These are phyloP conservation scores for Populus deltoides DNA, from an alignment of 345 rosid genomes.

Conservation along the genomic window DNA sequence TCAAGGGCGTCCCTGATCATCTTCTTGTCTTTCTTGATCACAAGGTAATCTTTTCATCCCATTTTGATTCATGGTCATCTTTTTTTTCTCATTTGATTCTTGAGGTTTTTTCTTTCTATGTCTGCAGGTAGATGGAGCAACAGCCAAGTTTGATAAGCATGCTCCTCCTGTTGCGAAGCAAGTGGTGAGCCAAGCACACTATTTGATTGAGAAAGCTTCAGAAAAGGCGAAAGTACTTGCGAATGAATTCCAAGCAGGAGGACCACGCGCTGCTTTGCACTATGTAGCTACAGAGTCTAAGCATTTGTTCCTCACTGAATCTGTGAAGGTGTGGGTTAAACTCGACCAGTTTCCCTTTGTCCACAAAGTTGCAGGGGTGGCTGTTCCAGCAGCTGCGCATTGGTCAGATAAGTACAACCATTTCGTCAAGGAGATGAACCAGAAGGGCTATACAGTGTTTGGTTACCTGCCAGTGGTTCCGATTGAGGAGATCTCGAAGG, in stretches of 20 bases:
- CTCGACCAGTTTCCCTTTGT: slow-evolving; percentile 47
- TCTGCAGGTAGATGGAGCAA: slow-evolving; percentile 63
- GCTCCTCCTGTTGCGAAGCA: slow-evolving; percentile 71
- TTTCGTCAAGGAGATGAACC: slow-evolving; percentile 36
- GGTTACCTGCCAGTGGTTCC: slow-evolving; percentile 67
- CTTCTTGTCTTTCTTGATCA: slow-evolving; percentile 65
- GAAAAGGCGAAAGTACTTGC: slow-evolving; percentile 49
- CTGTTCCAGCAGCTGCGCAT: slow-evolving; percentile 56
- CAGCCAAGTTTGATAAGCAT: slow-evolving; percentile 55
- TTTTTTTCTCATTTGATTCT: neutral
- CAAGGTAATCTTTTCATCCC: slow-evolving; percentile 44
- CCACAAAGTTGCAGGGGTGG: slow-evolving; percentile 42
- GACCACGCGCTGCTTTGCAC: slow-evolving; percentile 53
- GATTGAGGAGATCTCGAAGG: slow-evolving; percentile 54
- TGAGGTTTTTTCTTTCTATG: neutral
- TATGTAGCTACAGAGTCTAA: slow-evolving; percentile 52
- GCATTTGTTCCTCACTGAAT: slow-evolving; percentile 41
- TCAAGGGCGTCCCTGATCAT: slow-evolving; percentile 61
- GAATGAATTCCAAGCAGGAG: slow-evolving; percentile 53
- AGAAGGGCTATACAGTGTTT: slow-evolving; percentile 56
- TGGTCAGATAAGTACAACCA: slow-evolving; percentile 56
- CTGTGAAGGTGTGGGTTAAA: slow-evolving; percentile 55
- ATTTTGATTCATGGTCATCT: neutral
- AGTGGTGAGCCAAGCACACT: slow-evolving; percentile 35
- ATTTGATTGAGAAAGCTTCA: slow-evolving; percentile 38